These are phyloP conservation scores for Pythium folliculosum DNA, from an alignment of 352 stramenopile genomes.

Conservation along the genomic window DNA sequence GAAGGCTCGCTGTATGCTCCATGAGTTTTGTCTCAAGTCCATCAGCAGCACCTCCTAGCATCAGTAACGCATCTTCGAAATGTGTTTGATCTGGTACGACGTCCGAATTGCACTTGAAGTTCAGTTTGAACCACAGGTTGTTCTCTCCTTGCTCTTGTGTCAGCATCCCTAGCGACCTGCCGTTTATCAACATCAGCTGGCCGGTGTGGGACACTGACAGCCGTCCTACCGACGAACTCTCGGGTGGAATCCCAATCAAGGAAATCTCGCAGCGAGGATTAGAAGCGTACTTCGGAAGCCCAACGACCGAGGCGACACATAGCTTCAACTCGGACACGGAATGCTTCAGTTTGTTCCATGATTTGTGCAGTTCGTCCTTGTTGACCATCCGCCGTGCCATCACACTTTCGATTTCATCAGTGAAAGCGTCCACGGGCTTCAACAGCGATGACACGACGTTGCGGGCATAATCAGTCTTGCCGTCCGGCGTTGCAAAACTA, in stretches of 20 bases:
- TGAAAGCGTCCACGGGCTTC: conserved; percentile 53
- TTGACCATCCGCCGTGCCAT: conserved; percentile 42
- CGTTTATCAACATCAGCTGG: conserved; percentile 15
- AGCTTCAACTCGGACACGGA: conserved; percentile 43
- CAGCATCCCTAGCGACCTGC: not conserved
- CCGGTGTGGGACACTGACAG: conserved; percentile 6
- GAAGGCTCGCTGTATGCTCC: conserved; percentile 39
- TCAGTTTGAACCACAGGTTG: conserved; percentile 7
- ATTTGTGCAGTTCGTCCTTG: conserved; percentile 18
- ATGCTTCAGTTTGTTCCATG: conserved; percentile 41
- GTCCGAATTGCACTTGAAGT: conserved; percentile 17
- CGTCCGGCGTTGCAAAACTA: conserved; percentile 25
- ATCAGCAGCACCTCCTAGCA: conserved; percentile 13
- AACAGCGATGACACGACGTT: conserved; percentile 36
- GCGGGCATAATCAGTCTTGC: conserved; percentile 25
- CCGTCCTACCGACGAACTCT: not conserved
- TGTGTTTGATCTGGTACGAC: conserved; percentile 31
- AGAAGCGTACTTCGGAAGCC: conserved; percentile 36
- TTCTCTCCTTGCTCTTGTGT: not conserved
- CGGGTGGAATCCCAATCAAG: conserved; percentile 41
- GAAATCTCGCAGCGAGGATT: conserved; percentile 47
- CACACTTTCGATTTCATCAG: conserved; percentile 31
- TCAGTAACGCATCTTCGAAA: conserved; percentile 14
- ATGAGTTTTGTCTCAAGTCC: conserved; percentile 33
- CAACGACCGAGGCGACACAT: conserved; percentile 47